Evolutionary conservation across 176 grass and related monocot species (phyloP).

Genomic region (Avena sativa): DNA sequence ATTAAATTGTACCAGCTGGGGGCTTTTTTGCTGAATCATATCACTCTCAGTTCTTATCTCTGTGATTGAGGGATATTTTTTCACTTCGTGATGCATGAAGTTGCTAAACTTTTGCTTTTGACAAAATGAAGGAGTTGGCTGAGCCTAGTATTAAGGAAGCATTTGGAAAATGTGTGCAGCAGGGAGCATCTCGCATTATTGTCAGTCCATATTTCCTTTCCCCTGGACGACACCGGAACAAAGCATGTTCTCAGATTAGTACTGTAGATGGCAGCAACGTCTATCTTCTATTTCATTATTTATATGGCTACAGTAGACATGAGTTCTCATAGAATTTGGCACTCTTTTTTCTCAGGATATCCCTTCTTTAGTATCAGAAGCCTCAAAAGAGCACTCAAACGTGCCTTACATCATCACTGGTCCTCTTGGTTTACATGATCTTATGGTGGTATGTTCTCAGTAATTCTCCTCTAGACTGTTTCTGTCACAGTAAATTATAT

Average conservation of each 20-base stretch:
- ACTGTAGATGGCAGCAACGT: too few relatives aligned
- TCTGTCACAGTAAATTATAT: not conserved
- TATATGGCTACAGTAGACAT: not conserved
- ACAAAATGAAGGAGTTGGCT: conserved; percentile 74
- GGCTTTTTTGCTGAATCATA: conserved; percentile 1
- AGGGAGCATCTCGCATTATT: conserved; percentile 75
- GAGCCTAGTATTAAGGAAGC: conserved; percentile 84
- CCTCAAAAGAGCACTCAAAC: not conserved
- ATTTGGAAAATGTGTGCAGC: conserved; percentile 78
- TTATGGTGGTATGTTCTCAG: conserved; percentile 82
- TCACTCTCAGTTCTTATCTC: not conserved
- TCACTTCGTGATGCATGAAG: conserved; percentile 14
- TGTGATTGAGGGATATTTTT: not conserved
- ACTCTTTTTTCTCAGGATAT: not conserved
- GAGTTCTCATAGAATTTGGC: conserved; percentile 6
- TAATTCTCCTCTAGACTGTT: conserved; percentile 8
- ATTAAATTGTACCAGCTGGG: not conserved
- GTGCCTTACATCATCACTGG: conserved; percentile 54
- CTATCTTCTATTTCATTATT: not conserved
- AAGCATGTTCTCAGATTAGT: conserved; percentile 45
- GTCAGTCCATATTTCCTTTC: conserved; percentile 95
- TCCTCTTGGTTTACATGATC: conserved; percentile 83
- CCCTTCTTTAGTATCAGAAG: conserved; percentile 1
- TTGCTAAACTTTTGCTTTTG: conserved; percentile 32
- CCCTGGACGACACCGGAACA: conserved; percentile 84